Evolutionary conservation across 441 rosid genomes (phyloP), one percentile per base, ranked within the genome.

Genomic region (Lepidium campestre): DNA sequence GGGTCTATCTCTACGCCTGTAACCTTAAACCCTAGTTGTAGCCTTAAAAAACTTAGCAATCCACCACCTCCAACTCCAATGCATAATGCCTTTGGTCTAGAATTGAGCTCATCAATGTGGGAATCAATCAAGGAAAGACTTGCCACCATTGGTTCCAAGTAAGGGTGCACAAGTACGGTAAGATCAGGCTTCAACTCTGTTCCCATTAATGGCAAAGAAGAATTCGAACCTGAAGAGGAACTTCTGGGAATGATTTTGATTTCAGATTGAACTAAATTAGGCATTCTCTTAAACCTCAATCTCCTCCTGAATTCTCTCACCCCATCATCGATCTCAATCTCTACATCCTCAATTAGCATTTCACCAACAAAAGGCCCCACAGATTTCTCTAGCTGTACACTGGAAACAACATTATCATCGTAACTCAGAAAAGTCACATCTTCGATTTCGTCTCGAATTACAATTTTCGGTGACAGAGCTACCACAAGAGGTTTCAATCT

Each of bases 1-100:
- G 76, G 78, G 71, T 93, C 97, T 40, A 75, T 76, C 68, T 93
- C 97, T 40, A 87, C 82, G 0, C 93, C 96, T 23, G 81, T 58
- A 73, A 89, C 93, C 10, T 83, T 82, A 50, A 89, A 89, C 19
- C 75, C 87, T 77, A 93, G 66, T 5, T 55, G 77, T 14, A 65
- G 39, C 67, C 42, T 84, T 78, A 93, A 65, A 57, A 87, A 90
- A 48, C 88, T 76, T 67, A 88, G 81, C 80, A 90, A 74, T 45
- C 91, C 93, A 35, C 98, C 97, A 18, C 98, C 98, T 5, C 97
- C 98, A 10, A 90, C 86, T 45, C 98, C 97, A 68, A 85, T 75
- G 70, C 96, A 92, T 76, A 90, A 67, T n/a, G 85, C 91, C 62
- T 70, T 86, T 13, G 86, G 90, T 72, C 68, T 81, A 36, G 62